Percentiles rank a stretch among this genome's conserved stretches.
Evolutionary conservation across 1,284 basidiomycete genomes (phyloP).

Genomic region (Sanghuangporus sanghuang): DNA sequence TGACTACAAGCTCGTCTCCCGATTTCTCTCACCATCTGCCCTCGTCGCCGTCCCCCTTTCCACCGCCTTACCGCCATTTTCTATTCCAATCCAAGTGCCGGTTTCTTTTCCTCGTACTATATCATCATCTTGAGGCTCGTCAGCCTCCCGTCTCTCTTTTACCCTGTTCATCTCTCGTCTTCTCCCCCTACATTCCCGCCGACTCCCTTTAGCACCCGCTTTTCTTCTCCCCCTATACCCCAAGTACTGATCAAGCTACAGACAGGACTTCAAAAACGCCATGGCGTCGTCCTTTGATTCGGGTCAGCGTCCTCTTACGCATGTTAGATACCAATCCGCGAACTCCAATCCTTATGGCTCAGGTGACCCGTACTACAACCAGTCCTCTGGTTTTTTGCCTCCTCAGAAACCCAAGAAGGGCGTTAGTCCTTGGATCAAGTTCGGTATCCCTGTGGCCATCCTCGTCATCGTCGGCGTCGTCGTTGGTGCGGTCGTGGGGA

Average conservation of each 20-base stretch:
- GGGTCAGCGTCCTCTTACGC: conserved; percentile 20
- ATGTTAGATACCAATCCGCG: conserved; percentile 21
- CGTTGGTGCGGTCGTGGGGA: conserved; percentile 73
- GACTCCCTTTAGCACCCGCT: not conserved
- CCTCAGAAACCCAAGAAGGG: conserved; percentile 28
- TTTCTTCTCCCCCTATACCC: not conserved
- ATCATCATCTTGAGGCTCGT: conserved; percentile 4
- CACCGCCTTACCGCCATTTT: not conserved
- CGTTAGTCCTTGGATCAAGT: conserved; percentile 55
- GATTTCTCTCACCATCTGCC: not conserved
- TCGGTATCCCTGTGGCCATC: conserved; percentile 60
- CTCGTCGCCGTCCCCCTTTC: not conserved
- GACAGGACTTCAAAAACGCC: not conserved
- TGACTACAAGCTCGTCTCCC: not conserved
- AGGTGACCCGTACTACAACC: conserved; percentile 21
- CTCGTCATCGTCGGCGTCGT: conserved; percentile 72
- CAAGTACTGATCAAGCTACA: conserved; percentile 1
- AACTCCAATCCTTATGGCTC: conserved; percentile 20
- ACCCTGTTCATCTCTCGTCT: not conserved
- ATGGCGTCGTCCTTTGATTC: conserved; percentile 18
- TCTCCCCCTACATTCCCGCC: not conserved
- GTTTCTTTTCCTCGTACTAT: not conserved
- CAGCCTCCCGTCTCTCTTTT: conserved; percentile 10
- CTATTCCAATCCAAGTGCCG: not conserved
- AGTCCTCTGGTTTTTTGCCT: conserved; percentile 17